A percentile compares a stretch with the other conserved stretches of the same genome.
Evolutionary conservation across 2,329 filamentous ascomycete genomes (phyloP).

Genomic region (Incumbomyces delicatus): DNA sequence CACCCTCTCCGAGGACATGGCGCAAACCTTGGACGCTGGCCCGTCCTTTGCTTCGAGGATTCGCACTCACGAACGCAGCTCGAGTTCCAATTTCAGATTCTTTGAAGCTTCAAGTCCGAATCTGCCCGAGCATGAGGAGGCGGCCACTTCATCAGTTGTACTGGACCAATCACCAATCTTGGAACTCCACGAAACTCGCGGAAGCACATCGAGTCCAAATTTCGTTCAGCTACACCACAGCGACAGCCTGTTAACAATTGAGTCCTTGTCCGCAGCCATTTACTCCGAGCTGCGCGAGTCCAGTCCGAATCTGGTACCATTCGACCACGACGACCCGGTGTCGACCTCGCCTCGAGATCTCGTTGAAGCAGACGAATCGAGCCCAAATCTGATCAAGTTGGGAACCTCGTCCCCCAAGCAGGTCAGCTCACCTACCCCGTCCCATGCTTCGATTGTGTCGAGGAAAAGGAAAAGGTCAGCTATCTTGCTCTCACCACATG

Average conservation of each 20-base stretch:
- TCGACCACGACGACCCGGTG: not conserved
- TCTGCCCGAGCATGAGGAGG: slow-evolving; percentile 8
- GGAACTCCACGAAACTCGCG: slow-evolving; percentile 6
- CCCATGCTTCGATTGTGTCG: slow-evolving; percentile 31
- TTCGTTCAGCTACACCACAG: slow-evolving; percentile 27
- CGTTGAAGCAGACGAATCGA: slow-evolving; percentile 23
- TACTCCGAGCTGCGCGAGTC: slow-evolving; percentile 17
- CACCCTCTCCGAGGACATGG: slow-evolving; percentile 8
- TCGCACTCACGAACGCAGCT: slow-evolving; percentile 8
- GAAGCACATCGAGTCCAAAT: slow-evolving; percentile 32
- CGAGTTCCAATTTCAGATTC: slow-evolving; percentile 16
- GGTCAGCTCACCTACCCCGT: slow-evolving; percentile 28
- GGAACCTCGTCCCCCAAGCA: slow-evolving; percentile 28
- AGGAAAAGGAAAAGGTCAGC: slow-evolving; percentile 19
- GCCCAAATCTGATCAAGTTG: slow-evolving; percentile 32
- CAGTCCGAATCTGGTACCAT: slow-evolving; percentile 33
- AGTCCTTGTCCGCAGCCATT: not conserved
- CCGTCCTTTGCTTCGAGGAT: slow-evolving; percentile 15
- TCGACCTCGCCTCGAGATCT: slow-evolving; percentile 10
- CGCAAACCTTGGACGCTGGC: slow-evolving; percentile 11
- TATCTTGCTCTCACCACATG: slow-evolving; percentile 8
- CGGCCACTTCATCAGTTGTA: slow-evolving; percentile 25
- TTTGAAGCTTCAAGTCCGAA: slow-evolving; percentile 8
- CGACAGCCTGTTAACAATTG: slow-evolving; percentile 23
- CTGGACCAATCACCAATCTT: slow-evolving; percentile 24